These are phyloP conservation scores for Apiotrichum akiyoshidainum DNA, from an alignment of 1,284 basidiomycete species.

Conservation along the genomic window DNA sequence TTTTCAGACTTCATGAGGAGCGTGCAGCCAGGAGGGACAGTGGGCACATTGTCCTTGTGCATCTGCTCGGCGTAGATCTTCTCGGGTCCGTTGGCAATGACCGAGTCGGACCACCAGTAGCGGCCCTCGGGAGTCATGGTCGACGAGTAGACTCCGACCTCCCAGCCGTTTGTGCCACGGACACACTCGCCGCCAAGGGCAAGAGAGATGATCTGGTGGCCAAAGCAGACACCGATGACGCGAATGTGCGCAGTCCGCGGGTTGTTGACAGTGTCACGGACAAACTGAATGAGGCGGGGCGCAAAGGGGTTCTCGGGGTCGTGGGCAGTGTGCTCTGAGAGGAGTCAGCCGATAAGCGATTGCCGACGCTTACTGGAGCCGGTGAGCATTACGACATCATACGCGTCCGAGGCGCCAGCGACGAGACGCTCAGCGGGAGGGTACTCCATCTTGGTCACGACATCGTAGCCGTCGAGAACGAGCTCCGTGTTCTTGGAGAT, in stretches of 20 bases:
- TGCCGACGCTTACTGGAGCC: conserved; percentile 50
- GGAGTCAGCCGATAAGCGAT: background rate
- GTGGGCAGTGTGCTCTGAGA: conserved; percentile 43
- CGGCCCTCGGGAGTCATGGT: conserved; percentile 51
- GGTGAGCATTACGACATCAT: conserved; percentile 56
- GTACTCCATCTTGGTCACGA: conserved; percentile 51
- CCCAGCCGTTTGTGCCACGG: conserved; percentile 54
- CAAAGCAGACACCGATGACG: conserved; percentile 54
- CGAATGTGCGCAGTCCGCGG: conserved; percentile 35
- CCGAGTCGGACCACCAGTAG: conserved; percentile 49
- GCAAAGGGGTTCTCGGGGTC: conserved; percentile 38
- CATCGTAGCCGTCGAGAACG: conserved; percentile 54
- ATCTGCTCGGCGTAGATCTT: conserved; percentile 55
- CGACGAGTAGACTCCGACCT: conserved; percentile 52
- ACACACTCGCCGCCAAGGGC: conserved; percentile 53
- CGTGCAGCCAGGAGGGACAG: conserved; percentile 50
- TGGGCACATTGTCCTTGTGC: conserved; percentile 54
- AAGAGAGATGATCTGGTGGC: conserved; percentile 55
- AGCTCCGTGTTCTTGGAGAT: conserved; percentile 37
- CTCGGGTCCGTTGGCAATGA: conserved; percentile 38
- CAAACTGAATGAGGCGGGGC: conserved; percentile 35
- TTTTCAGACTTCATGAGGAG: conserved; percentile 51
- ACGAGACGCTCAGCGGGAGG: conserved; percentile 50
- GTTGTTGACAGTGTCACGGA: conserved; percentile 30
- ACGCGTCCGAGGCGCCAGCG: conserved; percentile 36